Base-by-base conservation (phyloP, 306 rosid species). In the Morella rubra region DNA sequence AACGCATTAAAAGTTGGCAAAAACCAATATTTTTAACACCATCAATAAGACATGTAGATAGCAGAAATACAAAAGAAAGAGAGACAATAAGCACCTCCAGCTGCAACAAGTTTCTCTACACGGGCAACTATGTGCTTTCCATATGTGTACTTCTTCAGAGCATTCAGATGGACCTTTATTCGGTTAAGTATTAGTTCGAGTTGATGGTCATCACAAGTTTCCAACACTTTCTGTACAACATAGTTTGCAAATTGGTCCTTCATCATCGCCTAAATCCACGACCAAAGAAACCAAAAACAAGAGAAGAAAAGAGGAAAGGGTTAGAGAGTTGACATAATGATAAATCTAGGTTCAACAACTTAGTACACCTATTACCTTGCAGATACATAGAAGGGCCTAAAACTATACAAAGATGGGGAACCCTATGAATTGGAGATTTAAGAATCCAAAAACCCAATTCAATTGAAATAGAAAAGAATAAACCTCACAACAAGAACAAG, bases 41-140 rank as follows among this genome's bases (percentile, higher is more conserved):
- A 18, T 19, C 60, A 44, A 24, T 13, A 9, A 13, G 32, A 65
- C 51, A 44, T n/a, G 42, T 18, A 47, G 69, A 41, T 24, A 64
- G 74, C 32, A 71, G 6, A 1, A 27, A 22, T 6, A 41, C 27
- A 78, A 53, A 49, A 65, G 55, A 76, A 32, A 49, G 45, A 79
- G 67, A 50, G 20, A 27, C 8, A 11, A 16, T 65, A 45, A 59
- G 61, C 78, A 87, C 91, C 91, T 76, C 91, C 91, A 51, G 91
- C 89, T 64, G 89, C 89, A 37, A 85, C 91, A 59, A 87, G 91
- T 79, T 87, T 85, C 86, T 87, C 91, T 69, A 87, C 89, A 50
- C 91, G 91, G 15, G 91, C 91, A 59, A 87, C 91, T 73, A 87
- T 87, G 65, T 87, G 91, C 79, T 87, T 87, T 49, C 91, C 91